Percentiles rank a stretch among this genome's conserved stretches.
phyloP scores from a whole-genome alignment of 1,139 yeast species.

The Candida sp. region DNA sequence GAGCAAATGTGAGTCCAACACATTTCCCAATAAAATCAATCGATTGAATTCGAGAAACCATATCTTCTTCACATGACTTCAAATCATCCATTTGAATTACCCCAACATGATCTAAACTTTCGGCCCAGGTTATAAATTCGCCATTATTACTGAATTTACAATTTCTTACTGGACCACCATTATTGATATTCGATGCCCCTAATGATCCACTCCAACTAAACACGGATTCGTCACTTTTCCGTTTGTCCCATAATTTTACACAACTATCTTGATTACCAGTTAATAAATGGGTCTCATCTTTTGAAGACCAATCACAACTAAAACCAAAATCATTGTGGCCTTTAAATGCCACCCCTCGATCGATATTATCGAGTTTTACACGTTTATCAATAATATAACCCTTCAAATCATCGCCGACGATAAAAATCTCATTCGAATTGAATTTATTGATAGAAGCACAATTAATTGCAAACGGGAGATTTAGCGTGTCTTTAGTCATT shows the following conservation, averaged over 20 bases:
- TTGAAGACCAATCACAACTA: slow-evolving; percentile 57
- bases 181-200: slow-evolving; percentile 15
- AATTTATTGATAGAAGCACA: slow-evolving; percentile 40
- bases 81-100: slow-evolving; percentile 37
- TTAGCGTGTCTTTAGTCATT: slow-evolving; percentile 9
- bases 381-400: slow-evolving; percentile 46
- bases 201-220: slow-evolving; percentile 35
- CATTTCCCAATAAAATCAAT: slow-evolving; percentile 58
- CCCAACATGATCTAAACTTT: slow-evolving; percentile 59
- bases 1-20: slow-evolving; percentile 52
- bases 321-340: slow-evolving; percentile 60
- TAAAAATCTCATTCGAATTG: slow-evolving; percentile 33
- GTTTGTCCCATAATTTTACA: slow-evolving; percentile 51
- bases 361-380: slow-evolving; percentile 10
- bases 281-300: slow-evolving; percentile 39
- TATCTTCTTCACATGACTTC: slow-evolving; percentile 9
- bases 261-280: slow-evolving; percentile 66
- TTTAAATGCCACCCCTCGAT: slow-evolving; percentile 14
- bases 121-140: slow-evolving; percentile 52
- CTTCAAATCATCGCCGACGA: slow-evolving; percentile 50
- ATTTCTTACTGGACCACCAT: slow-evolving; percentile 52
- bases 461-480: slow-evolving; percentile 49
- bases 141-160: slow-evolving; percentile 48
- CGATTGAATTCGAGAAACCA: slow-evolving; percentile 36
- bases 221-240: slow-evolving; percentile 23